Evolutionary conservation across 805 yeast species (phyloP), one percentile per base, ranked within the genome.

Genomic region (Sugiyamaella smithiae): DNA sequence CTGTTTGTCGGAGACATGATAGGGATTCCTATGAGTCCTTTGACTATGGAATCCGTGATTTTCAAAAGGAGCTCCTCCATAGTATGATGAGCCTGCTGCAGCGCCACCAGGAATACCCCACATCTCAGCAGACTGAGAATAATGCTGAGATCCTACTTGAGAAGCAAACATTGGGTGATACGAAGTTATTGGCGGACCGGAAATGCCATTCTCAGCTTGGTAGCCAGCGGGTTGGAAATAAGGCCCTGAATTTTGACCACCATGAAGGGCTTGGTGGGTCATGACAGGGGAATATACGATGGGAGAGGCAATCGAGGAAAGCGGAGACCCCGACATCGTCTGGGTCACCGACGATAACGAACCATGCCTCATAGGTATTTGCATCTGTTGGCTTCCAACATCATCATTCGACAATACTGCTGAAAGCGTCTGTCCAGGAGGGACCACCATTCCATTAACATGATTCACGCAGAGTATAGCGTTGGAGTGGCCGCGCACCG

Each of bases 191-290:
- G 43, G 28, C 26, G 43, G 17, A 14, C 19, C 29, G 16, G 20
- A n/a, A 11, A 12, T 14, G 9, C 38, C 38, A 14, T 11, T 35
- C 11, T 35, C 38, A 4, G 38, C 7, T 7, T 14, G 20, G 16
- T 19, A 16, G 22, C 22, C 16, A 22, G n/a, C 19, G 3, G 9
- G 38, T 19, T 35, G 38, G 9, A 3, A 14, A 35, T 11, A 47
- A 24, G 31, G 38, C 25, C 35, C 43, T 38, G 14, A 40, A 26
- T 45, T 17, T 31, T 26, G 43, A 53, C 70, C 56, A 80, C 29
- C 43, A 24, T 20, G 48, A 22, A 29, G 47, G 35, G 41, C 49
- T 29, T 25, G 56, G 4, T 48, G 49, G 20, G 48, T 19, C n/a
- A 47, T 5, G 11, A 40, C 25, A 4, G 50, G 49, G 11, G 53